A percentile compares a stretch with the other conserved stretches of the same genome.
phyloP scores from a whole-genome alignment of 768 basidiomycete genomes.

The Lentinula boryana region DNA sequence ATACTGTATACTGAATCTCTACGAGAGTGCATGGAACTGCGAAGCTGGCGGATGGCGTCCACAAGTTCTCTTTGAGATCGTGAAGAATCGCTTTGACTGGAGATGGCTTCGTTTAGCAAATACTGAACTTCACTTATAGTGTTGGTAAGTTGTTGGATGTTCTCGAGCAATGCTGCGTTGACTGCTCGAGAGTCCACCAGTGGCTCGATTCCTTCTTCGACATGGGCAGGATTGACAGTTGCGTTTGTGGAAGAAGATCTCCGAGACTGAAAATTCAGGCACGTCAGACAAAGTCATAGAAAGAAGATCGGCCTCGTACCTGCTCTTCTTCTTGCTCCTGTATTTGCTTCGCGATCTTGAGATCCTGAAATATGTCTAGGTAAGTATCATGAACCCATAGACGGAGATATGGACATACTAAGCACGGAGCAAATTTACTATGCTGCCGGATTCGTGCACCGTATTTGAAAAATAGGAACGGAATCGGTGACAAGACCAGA shows the following conservation, averaged over 20 bases:
- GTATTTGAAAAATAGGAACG: conserved; percentile 67
- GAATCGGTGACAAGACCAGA: conserved; percentile 54
- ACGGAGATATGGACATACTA: conserved; percentile 22
- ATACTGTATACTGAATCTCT: conserved; percentile 1
- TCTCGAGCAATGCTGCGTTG: background rate
- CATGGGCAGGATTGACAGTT: background rate
- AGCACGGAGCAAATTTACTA: conserved; percentile 53
- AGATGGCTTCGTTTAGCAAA: background rate
- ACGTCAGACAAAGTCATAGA: no score
- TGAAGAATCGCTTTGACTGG: background rate
- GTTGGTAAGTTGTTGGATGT: background rate
- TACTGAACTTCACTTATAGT: conserved; percentile 1
- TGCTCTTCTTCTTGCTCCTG: conserved; percentile 8
- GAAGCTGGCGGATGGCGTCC: background rate
- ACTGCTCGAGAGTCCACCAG: background rate
- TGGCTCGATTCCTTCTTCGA: background rate
- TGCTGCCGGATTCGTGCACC: conserved; percentile 49
- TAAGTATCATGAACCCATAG: background rate
- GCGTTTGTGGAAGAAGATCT: background rate
- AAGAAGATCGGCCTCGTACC: background rate
- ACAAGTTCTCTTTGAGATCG: conserved; percentile 1
- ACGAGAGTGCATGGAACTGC: background rate
- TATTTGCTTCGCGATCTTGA: conserved; percentile 34
- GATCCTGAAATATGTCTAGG: conserved; percentile 22
- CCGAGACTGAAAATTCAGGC: background rate